phyloP scores from a whole-genome alignment of 2,329 filamentous ascomycete species.

The Alternaria sp. region DNA sequence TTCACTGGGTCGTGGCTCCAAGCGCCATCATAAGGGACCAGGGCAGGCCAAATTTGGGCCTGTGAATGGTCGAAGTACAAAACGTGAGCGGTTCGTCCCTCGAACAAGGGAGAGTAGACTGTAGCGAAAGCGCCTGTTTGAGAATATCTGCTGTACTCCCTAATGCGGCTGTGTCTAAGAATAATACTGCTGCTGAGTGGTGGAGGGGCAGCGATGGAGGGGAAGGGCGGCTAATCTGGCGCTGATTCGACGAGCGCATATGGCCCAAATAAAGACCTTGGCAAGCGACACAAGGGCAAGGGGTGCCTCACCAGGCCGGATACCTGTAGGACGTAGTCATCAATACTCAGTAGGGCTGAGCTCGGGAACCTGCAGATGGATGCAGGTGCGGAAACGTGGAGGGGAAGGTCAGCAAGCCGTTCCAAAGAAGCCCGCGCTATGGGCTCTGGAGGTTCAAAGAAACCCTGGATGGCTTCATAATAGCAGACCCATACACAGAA shows the following conservation, averaged over 20 bases:
- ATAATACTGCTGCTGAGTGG: constrained; percentile 43
- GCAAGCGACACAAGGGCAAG: constrained; percentile 27
- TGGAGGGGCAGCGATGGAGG: constrained; percentile 34
- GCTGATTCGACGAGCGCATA: constrained; percentile 41
- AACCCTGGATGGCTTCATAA: constrained; percentile 3
- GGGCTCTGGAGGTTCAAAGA: neutral
- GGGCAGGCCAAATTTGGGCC: constrained; percentile 37
- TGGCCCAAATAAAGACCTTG: constrained; percentile 40
- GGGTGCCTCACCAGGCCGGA: constrained; percentile 21
- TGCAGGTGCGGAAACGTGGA: constrained; percentile 16
- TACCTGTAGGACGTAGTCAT: constrained; percentile 32
- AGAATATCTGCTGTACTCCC: constrained; percentile 33
- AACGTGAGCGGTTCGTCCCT: constrained; percentile 36
- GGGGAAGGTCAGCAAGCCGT: constrained; percentile 29
- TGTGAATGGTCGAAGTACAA: constrained; percentile 42
- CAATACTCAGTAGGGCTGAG: constrained; percentile 46
- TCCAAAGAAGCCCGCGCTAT: constrained; percentile 18
- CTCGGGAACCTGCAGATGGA: constrained; percentile 33
- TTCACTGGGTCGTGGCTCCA: constrained; percentile 41
- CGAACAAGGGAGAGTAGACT: constrained; percentile 34
- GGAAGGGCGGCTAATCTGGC: constrained; percentile 40
- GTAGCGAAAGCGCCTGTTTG: constrained; percentile 51
- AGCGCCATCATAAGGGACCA: constrained; percentile 44
- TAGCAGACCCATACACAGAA: constrained; percentile 11
- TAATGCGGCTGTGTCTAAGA: constrained; percentile 50